These are phyloP conservation scores for Rhododendron williamsianum DNA, from an alignment of 148 eudicot species.

Conservation along the genomic window DNA sequence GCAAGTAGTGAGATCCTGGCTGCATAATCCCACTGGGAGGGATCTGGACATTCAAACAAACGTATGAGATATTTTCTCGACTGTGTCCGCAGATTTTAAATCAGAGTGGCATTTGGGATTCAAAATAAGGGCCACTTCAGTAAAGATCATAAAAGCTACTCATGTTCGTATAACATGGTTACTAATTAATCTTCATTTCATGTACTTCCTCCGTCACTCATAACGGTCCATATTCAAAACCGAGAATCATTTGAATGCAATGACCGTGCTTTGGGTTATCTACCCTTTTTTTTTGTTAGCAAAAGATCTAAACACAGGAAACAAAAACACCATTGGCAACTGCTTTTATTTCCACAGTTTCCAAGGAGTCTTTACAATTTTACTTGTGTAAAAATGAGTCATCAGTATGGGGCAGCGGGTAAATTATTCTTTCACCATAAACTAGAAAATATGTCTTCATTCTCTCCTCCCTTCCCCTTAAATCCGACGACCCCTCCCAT, in stretches of 20 bases:
- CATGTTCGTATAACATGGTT: background rate
- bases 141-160: background rate
- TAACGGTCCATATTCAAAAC: background rate
- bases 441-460: no score
- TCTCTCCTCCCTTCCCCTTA: background rate
- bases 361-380: background rate
- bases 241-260: background rate
- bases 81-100: background rate
- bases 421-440: background rate
- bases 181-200: background rate
- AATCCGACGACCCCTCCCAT: background rate
- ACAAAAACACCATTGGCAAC: background rate
- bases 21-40: constrained; percentile 52
- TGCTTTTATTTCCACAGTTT: background rate
- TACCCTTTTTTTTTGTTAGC: background rate
- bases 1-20: constrained; percentile 65
- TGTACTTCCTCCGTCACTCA: background rate
- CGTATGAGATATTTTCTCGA: background rate
- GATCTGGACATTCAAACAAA: constrained; percentile 27
- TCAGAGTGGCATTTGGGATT: background rate
- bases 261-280: background rate
- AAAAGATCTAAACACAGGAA: background rate
- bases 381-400: background rate
- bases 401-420: background rate
- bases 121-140: background rate